Percentiles rank a stretch among this genome's conserved stretches.
Conservation (phyloP, 768 basidiomycete species). For the Naganishia vaughanmartiniae region DNA sequence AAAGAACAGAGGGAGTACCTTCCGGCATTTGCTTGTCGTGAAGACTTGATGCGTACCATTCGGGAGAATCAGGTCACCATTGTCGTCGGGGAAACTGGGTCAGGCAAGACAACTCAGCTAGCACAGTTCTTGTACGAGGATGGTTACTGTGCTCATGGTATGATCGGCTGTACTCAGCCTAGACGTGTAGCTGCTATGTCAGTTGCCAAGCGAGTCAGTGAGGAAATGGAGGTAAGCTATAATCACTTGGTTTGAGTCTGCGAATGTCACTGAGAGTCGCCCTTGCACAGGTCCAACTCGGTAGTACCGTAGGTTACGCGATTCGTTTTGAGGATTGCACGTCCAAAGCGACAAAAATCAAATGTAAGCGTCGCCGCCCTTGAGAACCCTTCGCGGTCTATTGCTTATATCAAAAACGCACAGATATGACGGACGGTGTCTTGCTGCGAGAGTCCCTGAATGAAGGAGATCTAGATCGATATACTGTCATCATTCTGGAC, state of each 20-base stretch:
- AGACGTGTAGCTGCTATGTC: constrained; percentile 99
- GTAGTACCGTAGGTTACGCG: constrained; percentile 87
- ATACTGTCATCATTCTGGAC: constrained; percentile 96
- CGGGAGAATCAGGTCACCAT: constrained; percentile 95
- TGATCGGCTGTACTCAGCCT: constrained; percentile 96
- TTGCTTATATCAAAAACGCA: neutral
- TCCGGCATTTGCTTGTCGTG: constrained; percentile 94
- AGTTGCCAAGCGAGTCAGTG: constrained; percentile 98
- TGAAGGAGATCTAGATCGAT: constrained; percentile 95
- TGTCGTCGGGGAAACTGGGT: constrained; percentile 99
- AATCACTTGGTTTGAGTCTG: neutral
- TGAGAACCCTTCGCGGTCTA: neutral
- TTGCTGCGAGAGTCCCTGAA: constrained; percentile 96
- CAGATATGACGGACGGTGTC: constrained; percentile 99
- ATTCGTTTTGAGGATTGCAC: constrained; percentile 99
- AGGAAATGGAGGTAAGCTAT: constrained; percentile 86
- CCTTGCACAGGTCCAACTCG: constrained; percentile 60
- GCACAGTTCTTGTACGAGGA: constrained; percentile 96
- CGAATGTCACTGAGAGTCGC: neutral
- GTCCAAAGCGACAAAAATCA: constrained; percentile 87
- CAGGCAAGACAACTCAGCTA: constrained; percentile 96
- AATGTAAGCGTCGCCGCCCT: constrained; percentile 63
- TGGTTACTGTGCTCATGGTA: constrained; percentile 82
- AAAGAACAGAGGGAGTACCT: constrained; percentile 95
- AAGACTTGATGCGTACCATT: constrained; percentile 80